Conservation (phyloP, 192 early-diverging fungal species). For the Gaertneriomyces sp. region DNA sequence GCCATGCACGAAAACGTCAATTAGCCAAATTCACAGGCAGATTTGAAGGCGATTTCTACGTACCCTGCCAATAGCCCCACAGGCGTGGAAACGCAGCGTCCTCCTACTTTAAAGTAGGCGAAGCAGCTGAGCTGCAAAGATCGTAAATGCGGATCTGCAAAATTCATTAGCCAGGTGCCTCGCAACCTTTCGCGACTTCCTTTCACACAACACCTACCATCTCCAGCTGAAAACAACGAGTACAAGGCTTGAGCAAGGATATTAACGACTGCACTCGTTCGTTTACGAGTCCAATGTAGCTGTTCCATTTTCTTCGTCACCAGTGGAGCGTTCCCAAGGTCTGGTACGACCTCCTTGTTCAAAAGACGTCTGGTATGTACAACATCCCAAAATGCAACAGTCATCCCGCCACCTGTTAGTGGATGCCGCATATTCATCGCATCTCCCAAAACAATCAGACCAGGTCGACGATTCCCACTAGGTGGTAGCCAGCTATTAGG, state of each 20-base stretch:
- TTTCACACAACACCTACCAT: conserved; percentile 44
- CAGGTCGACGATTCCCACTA: conserved; percentile 63
- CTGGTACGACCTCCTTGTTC: conserved; percentile 26
- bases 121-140: conserved; percentile 83
- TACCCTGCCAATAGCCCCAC: conserved; percentile 73
- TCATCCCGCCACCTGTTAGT: conserved; percentile 97
- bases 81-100: conserved; percentile 73
- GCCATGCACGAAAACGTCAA: conserved; percentile 1
- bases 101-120: conserved; percentile 81
- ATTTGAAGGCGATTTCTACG: neutral
- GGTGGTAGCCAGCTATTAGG: conserved; percentile 89
- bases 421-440: conserved; percentile 96
- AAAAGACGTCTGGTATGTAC: conserved; percentile 68
- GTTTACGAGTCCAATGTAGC: conserved; percentile 78
- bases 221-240: conserved; percentile 78
- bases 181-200: neutral
- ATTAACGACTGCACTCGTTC: conserved; percentile 74
- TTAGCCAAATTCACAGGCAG: neutral
- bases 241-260: conserved; percentile 92
- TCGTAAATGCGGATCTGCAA: conserved; percentile 63
- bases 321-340: conserved; percentile 6
- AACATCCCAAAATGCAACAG: conserved; percentile 89
- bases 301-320: conserved; percentile 54
- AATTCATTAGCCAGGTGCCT: neutral
- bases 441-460: conserved; percentile 86